Percentiles rank a stretch among this genome's conserved stretches.
phyloP scores from a whole-genome alignment of 805 yeast genomes.

The Yarrowia sp. region DNA sequence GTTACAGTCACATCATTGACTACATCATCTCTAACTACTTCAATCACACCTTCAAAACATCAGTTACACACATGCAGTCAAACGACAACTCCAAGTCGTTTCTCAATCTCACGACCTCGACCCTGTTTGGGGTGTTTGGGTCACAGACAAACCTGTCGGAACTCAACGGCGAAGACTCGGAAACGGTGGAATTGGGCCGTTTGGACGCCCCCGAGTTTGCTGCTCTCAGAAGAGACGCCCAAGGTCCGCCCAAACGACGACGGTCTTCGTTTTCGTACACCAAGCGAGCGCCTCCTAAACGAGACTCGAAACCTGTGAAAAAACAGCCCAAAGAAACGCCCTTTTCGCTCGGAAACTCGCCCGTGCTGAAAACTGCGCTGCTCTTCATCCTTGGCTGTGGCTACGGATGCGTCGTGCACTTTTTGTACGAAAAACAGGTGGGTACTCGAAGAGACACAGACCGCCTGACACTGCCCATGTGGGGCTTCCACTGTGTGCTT shows the following conservation, averaged over 20 bases:
- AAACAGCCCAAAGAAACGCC: background rate
- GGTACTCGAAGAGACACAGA: background rate
- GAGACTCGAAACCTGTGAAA: background rate
- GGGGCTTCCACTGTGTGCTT: conserved; percentile 10
- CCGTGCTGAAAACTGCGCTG: background rate
- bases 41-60: background rate
- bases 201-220: conserved; percentile 12
- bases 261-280: background rate
- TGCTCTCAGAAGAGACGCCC: conserved; percentile 12
- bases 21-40: background rate
- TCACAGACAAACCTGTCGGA: conserved; percentile 41
- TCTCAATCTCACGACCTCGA: conserved; percentile 34
- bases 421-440: conserved; percentile 3
- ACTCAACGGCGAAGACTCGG: conserved; percentile 35
- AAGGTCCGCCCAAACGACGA: conserved; percentile 9
- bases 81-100: conserved; percentile 29
- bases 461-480: background rate
- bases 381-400: conserved; percentile 8
- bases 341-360: background rate
- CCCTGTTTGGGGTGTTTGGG: conserved; percentile 42
- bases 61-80: conserved; percentile 9
- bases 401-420: conserved; percentile 17
- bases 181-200: conserved; percentile 8
- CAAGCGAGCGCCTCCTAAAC: background rate
- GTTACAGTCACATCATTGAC: background rate